phyloP scores from a whole-genome alignment of 306 rosid species.

The Echinosophora koreensis region DNA sequence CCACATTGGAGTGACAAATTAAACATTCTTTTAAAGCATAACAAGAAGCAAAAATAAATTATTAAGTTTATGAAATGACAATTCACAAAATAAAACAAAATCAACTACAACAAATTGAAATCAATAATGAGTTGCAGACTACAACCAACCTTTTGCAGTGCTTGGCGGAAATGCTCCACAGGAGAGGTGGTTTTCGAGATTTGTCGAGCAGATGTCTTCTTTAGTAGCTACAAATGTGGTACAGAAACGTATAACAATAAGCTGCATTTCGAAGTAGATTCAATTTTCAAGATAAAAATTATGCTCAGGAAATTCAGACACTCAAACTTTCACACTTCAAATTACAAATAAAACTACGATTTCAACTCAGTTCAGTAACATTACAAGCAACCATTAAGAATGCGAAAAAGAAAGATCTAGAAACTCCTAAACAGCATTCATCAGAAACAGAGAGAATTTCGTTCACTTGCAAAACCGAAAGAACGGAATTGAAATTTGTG shows the following conservation, averaged over 20 bases:
- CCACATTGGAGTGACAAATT: constrained; percentile 1
- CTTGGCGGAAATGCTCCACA: constrained; percentile 80
- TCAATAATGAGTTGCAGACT: neutral
- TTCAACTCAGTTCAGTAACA: neutral
- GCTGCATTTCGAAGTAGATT: constrained; percentile 71
- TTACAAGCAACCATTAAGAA: neutral
- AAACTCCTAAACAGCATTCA: constrained; percentile 29
- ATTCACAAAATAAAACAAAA: constrained; percentile 19
- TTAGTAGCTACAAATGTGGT: constrained; percentile 82
- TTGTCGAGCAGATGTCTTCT: constrained; percentile 85
- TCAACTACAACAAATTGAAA: constrained; percentile 14
- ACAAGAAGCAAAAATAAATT: constrained; percentile 9
- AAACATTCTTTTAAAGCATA: constrained; percentile 1
- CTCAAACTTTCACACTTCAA: constrained; percentile 36
- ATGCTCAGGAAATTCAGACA: constrained; percentile 28
- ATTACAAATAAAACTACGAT: neutral
- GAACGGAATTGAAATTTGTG: neutral
- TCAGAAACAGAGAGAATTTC: neutral
- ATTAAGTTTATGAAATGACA: neutral
- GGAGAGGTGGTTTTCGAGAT: constrained; percentile 85
- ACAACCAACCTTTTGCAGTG: constrained; percentile 77
- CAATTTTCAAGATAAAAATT: constrained; percentile 53
- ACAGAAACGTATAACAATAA: constrained; percentile 71
- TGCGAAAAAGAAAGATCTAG: neutral
- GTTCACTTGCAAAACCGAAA: neutral